Evolutionary conservation across 2,329 filamentous ascomycete species (phyloP), one percentile per base, ranked within the genome.

Genomic region (Fusarium heterosporum): DNA sequence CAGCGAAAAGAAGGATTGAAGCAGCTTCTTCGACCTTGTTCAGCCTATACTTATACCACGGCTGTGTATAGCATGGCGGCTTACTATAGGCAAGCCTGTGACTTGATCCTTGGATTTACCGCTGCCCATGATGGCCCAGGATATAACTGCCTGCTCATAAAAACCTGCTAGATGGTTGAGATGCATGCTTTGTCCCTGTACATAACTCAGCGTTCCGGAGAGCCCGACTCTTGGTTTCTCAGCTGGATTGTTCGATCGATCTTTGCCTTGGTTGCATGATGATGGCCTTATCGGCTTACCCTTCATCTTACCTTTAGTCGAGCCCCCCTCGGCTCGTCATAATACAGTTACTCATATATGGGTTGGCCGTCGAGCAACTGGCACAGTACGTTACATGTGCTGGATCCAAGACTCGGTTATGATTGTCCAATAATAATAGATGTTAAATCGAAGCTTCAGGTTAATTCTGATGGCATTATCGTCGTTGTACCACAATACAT

Each of bases 1-100:
- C 19, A 47, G 59, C 29, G 66, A 70, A 28, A 62, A 67, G 29
- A 72, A 73, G 54, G 66, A 73, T 52, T 75, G 70, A 75, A 41
- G 9, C 30, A 38, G 14, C 32, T 13, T 26, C 12, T 45, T 32
- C 32, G 36, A 47, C 28, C 16, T 25, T 32, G 16, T 14, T 16
- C 34, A 14, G 19, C 17, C 42, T 38, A 30, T 26, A 28, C n/a
- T 26, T 17, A 43, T 28, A 29, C 12, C 25, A 38, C 29, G 29
- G 25, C 19, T 28, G 26, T 16, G 32, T 25, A 22, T n/a, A 43
- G 14, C 25, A 32, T n/a, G 47, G 29, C 28, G 8, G 45, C 19
- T 22, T n/a, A 22, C 22, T 39, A 30, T 29, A 42, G 40, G 42
- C 29, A 32, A 43, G 14, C 26, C 36, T 34, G 26, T 22, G 19